Evolutionary conservation across 2,329 filamentous ascomycete species (phyloP), one percentile per base, ranked within the genome.

Genomic region (Aspergillus sojae): DNA sequence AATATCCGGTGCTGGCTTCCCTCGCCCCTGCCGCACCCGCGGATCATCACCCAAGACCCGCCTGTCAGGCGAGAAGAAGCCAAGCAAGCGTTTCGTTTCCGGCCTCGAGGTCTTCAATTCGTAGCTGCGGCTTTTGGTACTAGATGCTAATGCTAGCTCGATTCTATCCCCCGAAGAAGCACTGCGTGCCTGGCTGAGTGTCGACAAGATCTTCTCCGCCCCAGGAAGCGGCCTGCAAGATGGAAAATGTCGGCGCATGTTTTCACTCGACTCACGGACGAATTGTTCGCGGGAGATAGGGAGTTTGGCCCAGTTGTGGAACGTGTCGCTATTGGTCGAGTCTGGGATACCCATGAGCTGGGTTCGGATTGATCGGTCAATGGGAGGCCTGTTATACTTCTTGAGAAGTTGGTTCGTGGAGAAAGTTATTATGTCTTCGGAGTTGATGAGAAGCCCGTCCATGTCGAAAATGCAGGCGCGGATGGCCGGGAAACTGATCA

Each of bases 391-490:
- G 10, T 55, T 56, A 23, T 73, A 68, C n/a, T 68, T 69, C 55
- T 62, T 19, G 3, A 71, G 70, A 6, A 71, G 41, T 12, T 66
- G 2, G 48, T 71, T 70, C 1, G 50, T 66, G n/a, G 64, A 66
- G 16, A 54, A 50, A 30, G 70, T 71, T 34, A 74, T 71, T 34
- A 73, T 73, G 64, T 76, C 75, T 65, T 77, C 75, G 36, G 75
- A 71, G 58, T 76, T 74, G 63, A 76, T 71, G 55, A 77, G 72
- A 7, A 74, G 70, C 3, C 75, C 74, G 55, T 77, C 75, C 62
- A 77, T 66, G 64, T 77, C 74, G 50, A 77, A 77, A 54, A 77
- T 76, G 63, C 72, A 76, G 53, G 75, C 75, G 26, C 74, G 71
- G 32, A 75, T 64, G 41, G 68, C 63, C 30, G 70, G 67, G 63